A percentile compares a stretch with the other conserved stretches of the same genome.
Conservation (phyloP, 1,284 basidiomycete species). For the Cutaneotrichosporon curvatum region DNA sequence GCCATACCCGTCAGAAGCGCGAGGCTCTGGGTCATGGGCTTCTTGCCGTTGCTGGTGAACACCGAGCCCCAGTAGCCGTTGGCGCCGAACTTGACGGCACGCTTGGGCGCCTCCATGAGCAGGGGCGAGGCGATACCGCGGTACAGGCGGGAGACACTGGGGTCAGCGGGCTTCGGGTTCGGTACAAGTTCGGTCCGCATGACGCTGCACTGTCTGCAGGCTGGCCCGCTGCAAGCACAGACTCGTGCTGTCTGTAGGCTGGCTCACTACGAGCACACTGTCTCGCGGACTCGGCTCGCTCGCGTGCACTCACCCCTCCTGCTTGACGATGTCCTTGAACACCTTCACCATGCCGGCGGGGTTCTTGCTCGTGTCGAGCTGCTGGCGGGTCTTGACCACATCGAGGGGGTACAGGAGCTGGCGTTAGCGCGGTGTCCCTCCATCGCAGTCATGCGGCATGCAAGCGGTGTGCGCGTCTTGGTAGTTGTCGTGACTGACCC, state of each 20-base stretch:
- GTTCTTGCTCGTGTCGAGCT: slow-evolving; percentile 76
- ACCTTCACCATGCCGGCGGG: slow-evolving; percentile 66
- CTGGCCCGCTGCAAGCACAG: no score
- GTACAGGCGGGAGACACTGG: slow-evolving; percentile 74
- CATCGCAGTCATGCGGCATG: not conserved
- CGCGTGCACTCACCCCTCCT: slow-evolving; percentile 58
- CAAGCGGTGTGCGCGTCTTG: not conserved
- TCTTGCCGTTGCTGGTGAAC: slow-evolving; percentile 53
- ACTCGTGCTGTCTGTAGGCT: no score
- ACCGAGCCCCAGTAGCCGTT: slow-evolving; percentile 78
- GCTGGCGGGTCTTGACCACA: slow-evolving; percentile 91
- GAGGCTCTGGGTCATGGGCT: slow-evolving; percentile 78
- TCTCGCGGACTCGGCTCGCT: no score
- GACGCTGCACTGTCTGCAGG: no score
- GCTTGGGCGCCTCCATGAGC: slow-evolving; percentile 93
- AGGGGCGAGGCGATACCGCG: slow-evolving; percentile 90
- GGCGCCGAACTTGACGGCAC: slow-evolving; percentile 76
- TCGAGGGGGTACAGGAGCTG: slow-evolving; percentile 35
- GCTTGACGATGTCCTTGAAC: slow-evolving; percentile 60
- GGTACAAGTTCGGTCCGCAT: no score
- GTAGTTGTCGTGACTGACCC: no score
- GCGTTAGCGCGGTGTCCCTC: not conserved
- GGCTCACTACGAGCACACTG: no score
- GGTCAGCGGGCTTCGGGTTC: slow-evolving; percentile 27
- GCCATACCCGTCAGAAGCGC: slow-evolving; percentile 85